These are phyloP conservation scores for Candida ipomoeae DNA, from an alignment of 805 yeast species.

Conservation along the genomic window DNA sequence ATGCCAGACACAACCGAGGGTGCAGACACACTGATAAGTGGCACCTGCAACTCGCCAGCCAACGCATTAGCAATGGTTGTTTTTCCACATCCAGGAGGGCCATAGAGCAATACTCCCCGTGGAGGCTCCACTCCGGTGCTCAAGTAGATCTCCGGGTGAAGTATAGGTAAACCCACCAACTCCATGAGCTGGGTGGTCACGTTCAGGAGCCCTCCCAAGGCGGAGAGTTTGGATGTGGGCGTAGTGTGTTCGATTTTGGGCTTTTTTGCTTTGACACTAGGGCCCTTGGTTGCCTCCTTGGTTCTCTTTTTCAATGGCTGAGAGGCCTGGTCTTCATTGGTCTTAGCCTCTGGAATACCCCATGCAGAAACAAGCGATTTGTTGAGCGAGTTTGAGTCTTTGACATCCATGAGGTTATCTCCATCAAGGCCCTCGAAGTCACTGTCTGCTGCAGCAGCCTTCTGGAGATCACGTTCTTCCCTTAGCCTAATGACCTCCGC, in stretches of 20 bases:
- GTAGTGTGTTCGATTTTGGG: slow-evolving; percentile 59
- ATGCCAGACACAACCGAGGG: slow-evolving; percentile 97
- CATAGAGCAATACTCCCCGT: slow-evolving; percentile 87
- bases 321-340: slow-evolving; percentile 15
- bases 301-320: slow-evolving; percentile 48
- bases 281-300: slow-evolving; percentile 39
- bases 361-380: slow-evolving; percentile 72
- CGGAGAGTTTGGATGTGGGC: slow-evolving; percentile 62
- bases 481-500: slow-evolving; percentile 23
- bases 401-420: slow-evolving; percentile 51
- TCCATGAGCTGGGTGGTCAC: slow-evolving; percentile 87
- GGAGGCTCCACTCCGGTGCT: slow-evolving; percentile 95
- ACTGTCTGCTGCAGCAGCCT: slow-evolving; percentile 27
- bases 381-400: slow-evolving; percentile 66
- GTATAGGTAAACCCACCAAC: slow-evolving; percentile 82
- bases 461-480: slow-evolving; percentile 17
- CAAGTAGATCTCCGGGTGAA: slow-evolving; percentile 87
- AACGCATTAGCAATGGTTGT: slow-evolving; percentile 94
- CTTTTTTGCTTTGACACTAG: slow-evolving; percentile 25
- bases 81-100: slow-evolving; percentile 99
- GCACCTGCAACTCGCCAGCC: slow-evolving; percentile 92
- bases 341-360: slow-evolving; percentile 30
- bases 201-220: slow-evolving; percentile 85
- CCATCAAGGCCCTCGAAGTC: slow-evolving; percentile 41
- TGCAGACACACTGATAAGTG: slow-evolving; percentile 86